phyloP scores from a whole-genome alignment of 2,329 filamentous ascomycete species.

The Fusarium sp. region DNA sequence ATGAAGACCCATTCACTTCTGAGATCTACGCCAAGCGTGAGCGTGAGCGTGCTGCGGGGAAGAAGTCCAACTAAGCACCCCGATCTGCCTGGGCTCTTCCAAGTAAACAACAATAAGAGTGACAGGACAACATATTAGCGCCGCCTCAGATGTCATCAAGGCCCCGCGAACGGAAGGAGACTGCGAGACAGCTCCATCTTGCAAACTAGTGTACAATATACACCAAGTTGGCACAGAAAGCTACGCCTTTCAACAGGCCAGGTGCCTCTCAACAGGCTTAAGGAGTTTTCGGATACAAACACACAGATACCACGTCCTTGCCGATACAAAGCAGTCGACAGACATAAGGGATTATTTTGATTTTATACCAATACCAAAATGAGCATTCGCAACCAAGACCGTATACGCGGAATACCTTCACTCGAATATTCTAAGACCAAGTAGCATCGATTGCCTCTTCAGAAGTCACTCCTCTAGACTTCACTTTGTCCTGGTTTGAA shows the following conservation, averaged over 20 bases:
- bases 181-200: conserved; percentile 6
- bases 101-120: conserved; percentile 21
- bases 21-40: conserved; percentile 93
- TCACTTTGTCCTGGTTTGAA: neutral
- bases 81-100: conserved; percentile 4
- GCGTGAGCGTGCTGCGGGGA: conserved; percentile 64
- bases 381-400: conserved; percentile 22
- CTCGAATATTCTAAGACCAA: neutral
- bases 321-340: conserved; percentile 35
- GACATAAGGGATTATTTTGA: conserved; percentile 24
- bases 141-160: neutral
- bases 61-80: conserved; percentile 63
- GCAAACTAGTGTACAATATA: conserved; percentile 28
- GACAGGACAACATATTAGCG: neutral
- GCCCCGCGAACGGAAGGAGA: neutral
- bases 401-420: neutral
- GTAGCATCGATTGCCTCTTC: neutral
- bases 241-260: conserved; percentile 48
- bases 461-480: neutral
- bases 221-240: conserved; percentile 38
- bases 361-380: conserved; percentile 35
- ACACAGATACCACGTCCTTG: conserved; percentile 28
- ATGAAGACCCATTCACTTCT: conserved; percentile 94
- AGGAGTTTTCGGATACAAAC: conserved; percentile 39
- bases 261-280: conserved; percentile 47